Conservation (phyloP, 345 rosid species). For the Cardiospermum halicacabum region DNA sequence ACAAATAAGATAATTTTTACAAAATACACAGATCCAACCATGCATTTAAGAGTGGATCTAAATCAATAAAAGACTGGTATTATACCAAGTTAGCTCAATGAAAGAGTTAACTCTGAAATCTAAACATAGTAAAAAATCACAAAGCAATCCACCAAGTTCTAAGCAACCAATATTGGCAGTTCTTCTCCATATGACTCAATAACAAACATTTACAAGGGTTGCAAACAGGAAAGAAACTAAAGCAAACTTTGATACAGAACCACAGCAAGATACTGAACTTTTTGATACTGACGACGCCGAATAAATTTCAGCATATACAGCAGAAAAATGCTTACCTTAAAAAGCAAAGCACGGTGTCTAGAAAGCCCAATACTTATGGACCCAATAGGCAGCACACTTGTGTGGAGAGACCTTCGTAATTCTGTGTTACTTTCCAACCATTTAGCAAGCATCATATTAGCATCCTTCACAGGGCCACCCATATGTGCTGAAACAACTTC, state of each 20-base stretch:
- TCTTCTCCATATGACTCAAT: not conserved
- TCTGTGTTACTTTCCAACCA: constrained; percentile 89
- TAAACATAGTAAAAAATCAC: not conserved
- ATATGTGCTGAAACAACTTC: constrained; percentile 93
- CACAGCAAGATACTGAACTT: no score
- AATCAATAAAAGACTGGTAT: not conserved
- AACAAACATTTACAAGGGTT: not conserved
- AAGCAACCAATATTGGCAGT: not conserved
- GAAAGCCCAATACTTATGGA: constrained; percentile 81
- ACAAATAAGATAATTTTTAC: constrained; percentile 20
- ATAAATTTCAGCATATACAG: not conserved
- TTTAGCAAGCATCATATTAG: constrained; percentile 64
- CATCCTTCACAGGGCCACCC: constrained; percentile 98
- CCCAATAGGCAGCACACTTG: constrained; percentile 87
- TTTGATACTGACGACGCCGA: not conserved
- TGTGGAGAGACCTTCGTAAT: constrained; percentile 68
- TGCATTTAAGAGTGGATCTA: not conserved
- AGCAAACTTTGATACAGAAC: not conserved
- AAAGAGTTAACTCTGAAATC: not conserved
- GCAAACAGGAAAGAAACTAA: not conserved
- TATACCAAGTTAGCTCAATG: not conserved
- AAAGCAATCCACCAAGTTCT: not conserved
- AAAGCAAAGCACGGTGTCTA: constrained; percentile 96
- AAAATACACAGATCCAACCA: not conserved
- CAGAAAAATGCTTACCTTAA: constrained; percentile 56